These are phyloP conservation scores for Trypanosoma caninum DNA, from an alignment of 208 protist genomes.

Conservation along the genomic window DNA sequence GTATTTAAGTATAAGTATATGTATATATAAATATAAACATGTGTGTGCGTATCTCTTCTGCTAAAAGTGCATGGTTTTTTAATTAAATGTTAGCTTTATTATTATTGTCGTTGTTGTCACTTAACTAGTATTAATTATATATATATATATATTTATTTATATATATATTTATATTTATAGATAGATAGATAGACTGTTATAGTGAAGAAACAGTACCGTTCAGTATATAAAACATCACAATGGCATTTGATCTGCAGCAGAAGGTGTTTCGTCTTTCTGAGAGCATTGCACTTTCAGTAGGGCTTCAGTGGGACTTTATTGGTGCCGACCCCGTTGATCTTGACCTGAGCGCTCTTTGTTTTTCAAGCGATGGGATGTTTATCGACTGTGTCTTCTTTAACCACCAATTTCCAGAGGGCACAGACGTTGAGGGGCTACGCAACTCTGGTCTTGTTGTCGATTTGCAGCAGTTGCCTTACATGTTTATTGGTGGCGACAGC, in stretches of 20 bases:
- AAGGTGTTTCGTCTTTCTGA: conserved; percentile 77
- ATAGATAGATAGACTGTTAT: background rate
- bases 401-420: conserved; percentile 63
- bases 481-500: conserved; percentile 84
- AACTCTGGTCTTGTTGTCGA: conserved; percentile 34
- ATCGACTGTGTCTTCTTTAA: conserved; percentile 85
- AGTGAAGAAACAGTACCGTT: no score
- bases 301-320: conserved; percentile 76
- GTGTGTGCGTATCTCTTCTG: no score
- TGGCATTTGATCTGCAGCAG: conserved; percentile 66
- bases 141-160: no score
- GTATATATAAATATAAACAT: no score
- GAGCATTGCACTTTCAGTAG: conserved; percentile 60
- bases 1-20: no score
- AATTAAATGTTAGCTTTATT: no score
- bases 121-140: no score
- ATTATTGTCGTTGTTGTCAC: no score
- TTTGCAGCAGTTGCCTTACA: conserved; percentile 59
- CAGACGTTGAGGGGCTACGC: conserved; percentile 49
- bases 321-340: conserved; percentile 72
- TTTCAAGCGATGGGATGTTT: conserved; percentile 68
- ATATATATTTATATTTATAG: background rate
- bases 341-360: conserved; percentile 78
- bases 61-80: no score
- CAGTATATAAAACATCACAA: conserved; percentile 4